phyloP scores from a whole-genome alignment of 306 rosid genomes.

The Medicago lupulina region DNA sequence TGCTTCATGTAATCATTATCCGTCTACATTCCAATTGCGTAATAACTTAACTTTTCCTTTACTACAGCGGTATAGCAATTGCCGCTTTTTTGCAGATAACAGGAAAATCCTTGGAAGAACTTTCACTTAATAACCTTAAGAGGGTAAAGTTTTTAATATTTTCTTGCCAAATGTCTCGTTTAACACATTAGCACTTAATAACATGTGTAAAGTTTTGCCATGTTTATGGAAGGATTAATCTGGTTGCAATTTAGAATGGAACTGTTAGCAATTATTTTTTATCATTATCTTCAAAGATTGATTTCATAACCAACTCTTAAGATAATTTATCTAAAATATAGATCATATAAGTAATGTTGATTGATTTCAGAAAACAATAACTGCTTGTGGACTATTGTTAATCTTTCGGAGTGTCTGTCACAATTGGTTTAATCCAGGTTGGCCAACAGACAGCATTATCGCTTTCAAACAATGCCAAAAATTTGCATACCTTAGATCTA shows the following conservation, averaged over 20 bases:
- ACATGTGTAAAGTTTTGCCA: not conserved
- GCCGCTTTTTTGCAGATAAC: conserved; percentile 73
- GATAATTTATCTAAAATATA: not conserved
- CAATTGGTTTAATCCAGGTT: conserved; percentile 60
- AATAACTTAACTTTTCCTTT: conserved; percentile 28
- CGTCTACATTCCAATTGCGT: conserved; percentile 3
- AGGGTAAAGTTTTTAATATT: conserved; percentile 54
- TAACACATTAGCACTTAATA: not conserved
- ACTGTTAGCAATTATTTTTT: too few relatives aligned
- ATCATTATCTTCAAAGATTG: not conserved
- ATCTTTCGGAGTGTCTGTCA: conserved; percentile 19
- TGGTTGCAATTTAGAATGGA: too few relatives aligned
- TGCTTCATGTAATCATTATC: conserved; percentile 10
- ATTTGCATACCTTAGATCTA: conserved; percentile 73
- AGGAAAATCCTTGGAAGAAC: conserved; percentile 66
- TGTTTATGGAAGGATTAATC: too few relatives aligned
- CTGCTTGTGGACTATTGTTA: not conserved
- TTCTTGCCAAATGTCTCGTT: conserved; percentile 5
- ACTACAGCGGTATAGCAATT: conserved; percentile 77
- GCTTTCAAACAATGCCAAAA: conserved; percentile 58
- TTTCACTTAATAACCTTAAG: conserved; percentile 73
- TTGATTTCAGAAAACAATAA: too few relatives aligned
- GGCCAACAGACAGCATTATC: conserved; percentile 62
- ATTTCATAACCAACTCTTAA: not conserved
- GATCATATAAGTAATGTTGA: not conserved